A percentile compares a stretch with the other conserved stretches of the same genome.
Evolutionary conservation across 2,329 filamentous ascomycete genomes (phyloP).

Genomic region (Hypoxylon sp.): DNA sequence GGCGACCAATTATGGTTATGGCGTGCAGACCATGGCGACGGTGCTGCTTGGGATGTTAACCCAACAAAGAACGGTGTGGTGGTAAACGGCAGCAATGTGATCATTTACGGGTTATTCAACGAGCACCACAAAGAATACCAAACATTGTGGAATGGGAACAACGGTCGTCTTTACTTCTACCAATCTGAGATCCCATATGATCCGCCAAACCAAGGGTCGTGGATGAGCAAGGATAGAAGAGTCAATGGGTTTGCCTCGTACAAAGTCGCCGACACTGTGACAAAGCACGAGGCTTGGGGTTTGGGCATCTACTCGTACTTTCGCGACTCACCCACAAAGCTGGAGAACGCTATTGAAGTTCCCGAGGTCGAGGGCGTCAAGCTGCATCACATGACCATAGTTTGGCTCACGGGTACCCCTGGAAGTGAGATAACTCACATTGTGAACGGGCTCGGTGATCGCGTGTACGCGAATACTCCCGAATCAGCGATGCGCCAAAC

Average conservation of each 20-base stretch:
- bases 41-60: constrained; percentile 44
- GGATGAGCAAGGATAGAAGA: constrained; percentile 38
- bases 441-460: constrained; percentile 43
- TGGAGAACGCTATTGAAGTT: constrained; percentile 47
- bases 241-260: constrained; percentile 47
- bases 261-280: constrained; percentile 45
- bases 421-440: constrained; percentile 48
- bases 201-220: constrained; percentile 44
- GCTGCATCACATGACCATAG: constrained; percentile 46
- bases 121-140: constrained; percentile 48
- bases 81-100: constrained; percentile 45
- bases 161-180: constrained; percentile 47
- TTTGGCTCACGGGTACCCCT: constrained; percentile 44
- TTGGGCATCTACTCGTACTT: constrained; percentile 48
- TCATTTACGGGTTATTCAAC: constrained; percentile 47
- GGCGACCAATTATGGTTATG: constrained; percentile 48
- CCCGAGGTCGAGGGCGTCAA: constrained; percentile 40
- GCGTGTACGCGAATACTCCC: constrained; percentile 44
- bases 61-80: constrained; percentile 46
- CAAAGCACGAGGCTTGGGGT: constrained; percentile 46
- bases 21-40: constrained; percentile 47
- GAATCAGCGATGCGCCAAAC: constrained; percentile 47
- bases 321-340: constrained; percentile 46
- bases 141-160: constrained; percentile 47
- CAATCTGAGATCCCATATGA: constrained; percentile 49